Conservation (phyloP, 2,329 filamentous ascomycete genomes). For the Cladobotryum protrusum region DNA sequence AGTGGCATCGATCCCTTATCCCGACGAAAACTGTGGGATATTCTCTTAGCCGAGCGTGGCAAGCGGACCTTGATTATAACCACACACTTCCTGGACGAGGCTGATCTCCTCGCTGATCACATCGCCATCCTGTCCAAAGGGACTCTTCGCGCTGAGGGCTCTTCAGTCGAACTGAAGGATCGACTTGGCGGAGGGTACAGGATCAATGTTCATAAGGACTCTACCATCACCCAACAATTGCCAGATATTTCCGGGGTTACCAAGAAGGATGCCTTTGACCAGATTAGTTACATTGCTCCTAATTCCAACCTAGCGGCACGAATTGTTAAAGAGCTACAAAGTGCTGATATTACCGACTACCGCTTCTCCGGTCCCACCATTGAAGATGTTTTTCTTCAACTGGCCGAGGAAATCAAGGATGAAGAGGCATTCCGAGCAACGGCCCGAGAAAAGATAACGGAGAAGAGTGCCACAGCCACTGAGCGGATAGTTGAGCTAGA, state of each 20-base stretch:
- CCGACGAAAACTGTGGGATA: conserved; percentile 89
- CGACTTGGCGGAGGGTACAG: conserved; percentile 77
- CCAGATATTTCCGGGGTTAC: conserved; percentile 49
- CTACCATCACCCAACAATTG: conserved; percentile 39
- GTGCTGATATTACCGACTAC: conserved; percentile 64
- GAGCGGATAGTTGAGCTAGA: conserved; percentile 9
- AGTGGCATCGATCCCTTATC: conserved; percentile 83
- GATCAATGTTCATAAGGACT: conserved; percentile 63
- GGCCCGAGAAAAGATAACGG: conserved; percentile 17
- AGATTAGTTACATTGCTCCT: conserved; percentile 65
- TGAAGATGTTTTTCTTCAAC: conserved; percentile 83
- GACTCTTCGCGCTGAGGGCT: conserved; percentile 72
- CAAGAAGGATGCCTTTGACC: conserved; percentile 59
- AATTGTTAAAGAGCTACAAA: conserved; percentile 65
- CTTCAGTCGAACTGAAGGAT: conserved; percentile 80
- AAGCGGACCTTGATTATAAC: conserved; percentile 78
- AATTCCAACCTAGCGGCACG: conserved; percentile 64
- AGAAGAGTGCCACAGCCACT: conserved; percentile 6
- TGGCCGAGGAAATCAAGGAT: conserved; percentile 70
- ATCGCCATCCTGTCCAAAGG: conserved; percentile 86
- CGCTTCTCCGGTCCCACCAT: conserved; percentile 84
- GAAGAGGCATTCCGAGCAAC: conserved; percentile 33
- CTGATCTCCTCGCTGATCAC: conserved; percentile 80
- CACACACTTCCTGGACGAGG: conserved; percentile 91
- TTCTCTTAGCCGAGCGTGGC: conserved; percentile 77